Evolutionary conservation across 768 basidiomycete genomes (phyloP), one percentile per base, ranked within the genome.

Genomic region (Pleurotus eryngii): DNA sequence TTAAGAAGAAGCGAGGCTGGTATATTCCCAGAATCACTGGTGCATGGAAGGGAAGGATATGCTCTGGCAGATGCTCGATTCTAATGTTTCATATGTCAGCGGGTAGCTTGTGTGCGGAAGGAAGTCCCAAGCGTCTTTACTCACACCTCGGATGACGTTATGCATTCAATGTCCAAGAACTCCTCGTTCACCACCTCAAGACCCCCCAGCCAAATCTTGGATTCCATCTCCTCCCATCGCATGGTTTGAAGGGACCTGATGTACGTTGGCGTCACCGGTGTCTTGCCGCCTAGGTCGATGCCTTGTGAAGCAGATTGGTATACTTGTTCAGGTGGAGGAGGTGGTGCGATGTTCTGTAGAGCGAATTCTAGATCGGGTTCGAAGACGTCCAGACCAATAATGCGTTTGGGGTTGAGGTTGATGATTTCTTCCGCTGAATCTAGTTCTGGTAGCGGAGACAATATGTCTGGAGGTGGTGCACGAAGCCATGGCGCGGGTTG

Each of bases 111-210:
- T 8, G 1, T 35, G 30, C 8, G 30, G n/a, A n/a, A n/a, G n/a
- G n/a, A 35, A 35, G 30, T 9, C 9, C 3, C 9, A 35, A 35
- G 9, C 8, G 8, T 0, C 30, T 35, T 35, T 27, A 71, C 88
- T 61, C 73, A 94, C 92, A 94, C 89, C 76, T 94, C 92, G 0
- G 81, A 88, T 30, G 85, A 81, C 17, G 92, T 81, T 59, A 94
- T 86, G 63, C 88, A 90, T 60, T 91, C 84, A 2, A 80, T 72
- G 51, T 75, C 78, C 18, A 85, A 72, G 61, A 94, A 87, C 22
- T 77, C 77, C 39, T 82, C 76, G 63, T 93, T 95, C 59, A 85
- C 71, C 1, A 70, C 70, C 65, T 91, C 83, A 47, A 94, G 70
- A 0, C 85, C 85, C 4, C 93, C 93, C 45, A 86, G 75, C 87